Evolutionary conservation across 495 filamentous ascomycete species (phyloP).

Genomic region (Neurospora intermedia): DNA sequence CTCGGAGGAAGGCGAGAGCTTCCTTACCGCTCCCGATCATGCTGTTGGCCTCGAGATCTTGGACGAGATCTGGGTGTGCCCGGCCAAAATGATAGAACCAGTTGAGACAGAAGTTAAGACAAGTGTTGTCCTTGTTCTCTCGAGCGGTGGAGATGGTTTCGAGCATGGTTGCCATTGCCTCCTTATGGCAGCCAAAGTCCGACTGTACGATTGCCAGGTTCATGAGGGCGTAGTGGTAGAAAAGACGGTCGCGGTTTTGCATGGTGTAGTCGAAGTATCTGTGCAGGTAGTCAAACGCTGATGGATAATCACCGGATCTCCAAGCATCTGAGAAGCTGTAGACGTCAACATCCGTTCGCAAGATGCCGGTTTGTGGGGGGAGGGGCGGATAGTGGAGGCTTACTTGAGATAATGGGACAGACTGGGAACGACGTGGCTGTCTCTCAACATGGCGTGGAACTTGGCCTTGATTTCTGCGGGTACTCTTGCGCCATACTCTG

Average conservation of each 20-base stretch:
- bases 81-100: constrained; percentile 96
- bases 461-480: constrained; percentile 54
- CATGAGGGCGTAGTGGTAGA: constrained; percentile 94
- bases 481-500: constrained; percentile 50
- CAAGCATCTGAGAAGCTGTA: constrained; percentile 78
- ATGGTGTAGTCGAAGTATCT: constrained; percentile 97
- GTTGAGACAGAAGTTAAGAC: constrained; percentile 88
- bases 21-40: constrained; percentile 74
- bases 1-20: constrained; percentile 71
- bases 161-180: constrained; percentile 86
- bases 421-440: constrained; percentile 56
- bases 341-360: constrained; percentile 11
- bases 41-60: constrained; percentile 55
- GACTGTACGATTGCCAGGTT: constrained; percentile 89
- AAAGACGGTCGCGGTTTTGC: constrained; percentile 69
- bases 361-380: constrained; percentile 6
- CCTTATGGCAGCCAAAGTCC: constrained; percentile 84
- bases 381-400: constrained; percentile 3
- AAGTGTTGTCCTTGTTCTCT: constrained; percentile 84
- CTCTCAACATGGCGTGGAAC: constrained; percentile 54
- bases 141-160: constrained; percentile 85
- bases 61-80: constrained; percentile 67
- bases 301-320: constrained; percentile 82
- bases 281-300: constrained; percentile 83
- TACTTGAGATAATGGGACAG: constrained; percentile 69